Base-by-base conservation (phyloP, 768 basidiomycete genomes). In the Suillus variegatus region DNA sequence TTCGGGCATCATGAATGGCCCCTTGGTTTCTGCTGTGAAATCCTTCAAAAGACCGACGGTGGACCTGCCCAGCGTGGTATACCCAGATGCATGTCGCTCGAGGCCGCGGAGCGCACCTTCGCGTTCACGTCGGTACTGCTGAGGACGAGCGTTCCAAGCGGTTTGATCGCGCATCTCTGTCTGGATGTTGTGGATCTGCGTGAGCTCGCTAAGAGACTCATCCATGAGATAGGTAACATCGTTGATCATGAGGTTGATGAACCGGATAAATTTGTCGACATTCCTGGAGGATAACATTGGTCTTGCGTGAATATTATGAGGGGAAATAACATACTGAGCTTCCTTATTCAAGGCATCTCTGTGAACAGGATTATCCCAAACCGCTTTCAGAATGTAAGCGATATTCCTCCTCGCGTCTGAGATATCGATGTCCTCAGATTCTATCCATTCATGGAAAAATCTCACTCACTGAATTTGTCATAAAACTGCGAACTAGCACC, bases 401-500 rank as follows among this genome's bases (percentile, higher is more conserved):
- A 99, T 95, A 72, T 92, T 94, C 63, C 95, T 88, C 66, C 94
- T 81, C 64, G 88, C 84, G 77, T 88, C 88, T 88, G 65, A 18
- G 18, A 43, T 52, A 61, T 25, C 40, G 44, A 20, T 43, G 65
- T 65, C 13, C 64, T 38, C 58, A 51, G 35, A 70, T 74, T 54
- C 41, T 9, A 47, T 54, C 38, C 8, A 44, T 10, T 18, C 13
- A 32, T 54, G 61, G 38, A 58, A 69, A 64, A 58, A n/a, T 20
- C 36, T 5, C 18, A 85, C 91, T 68, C 72, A 93, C 93, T 93
- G 73, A 96, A 97, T 88, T 97, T 96, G 76, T 97, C 97, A 78
- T 97, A 99, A 79, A 99, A 99, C 73, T 99, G 97, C 0, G 95
- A 97, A 73, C 95, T 97, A 25, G 95, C 94, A 38, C 97, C 97